Percentiles rank a stretch among this genome's conserved stretches.
phyloP scores from a whole-genome alignment of 208 protist genomes.

The Porcisia hertigi region DNA sequence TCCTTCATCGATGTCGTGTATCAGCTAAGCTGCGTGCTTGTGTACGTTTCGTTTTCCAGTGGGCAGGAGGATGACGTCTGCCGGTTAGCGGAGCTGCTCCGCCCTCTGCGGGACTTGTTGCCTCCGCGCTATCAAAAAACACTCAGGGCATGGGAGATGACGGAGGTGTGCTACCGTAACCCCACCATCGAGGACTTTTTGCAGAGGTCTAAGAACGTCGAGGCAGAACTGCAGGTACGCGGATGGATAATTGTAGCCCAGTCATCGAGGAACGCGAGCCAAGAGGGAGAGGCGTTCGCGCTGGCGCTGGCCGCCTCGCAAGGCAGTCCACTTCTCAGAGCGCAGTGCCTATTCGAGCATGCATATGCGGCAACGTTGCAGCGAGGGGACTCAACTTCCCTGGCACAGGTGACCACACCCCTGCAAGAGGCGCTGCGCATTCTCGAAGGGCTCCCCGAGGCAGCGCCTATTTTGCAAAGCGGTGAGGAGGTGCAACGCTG shows the following conservation, averaged over 20 bases:
- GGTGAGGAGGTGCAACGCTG: background rate
- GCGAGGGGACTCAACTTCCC: constrained; percentile 5
- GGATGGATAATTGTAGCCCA: constrained; percentile 69
- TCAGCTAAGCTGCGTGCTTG: constrained; percentile 23
- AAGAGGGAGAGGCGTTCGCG: constrained; percentile 47
- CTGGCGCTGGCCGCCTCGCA: constrained; percentile 43
- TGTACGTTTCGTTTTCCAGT: constrained; percentile 21
- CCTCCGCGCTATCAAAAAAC: constrained; percentile 56
- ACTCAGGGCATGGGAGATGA: constrained; percentile 55
- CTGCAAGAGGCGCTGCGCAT: constrained; percentile 27
- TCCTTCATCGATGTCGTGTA: constrained; percentile 33
- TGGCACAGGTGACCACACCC: constrained; percentile 12
- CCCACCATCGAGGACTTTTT: constrained; percentile 41
- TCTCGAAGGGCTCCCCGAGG: constrained; percentile 23
- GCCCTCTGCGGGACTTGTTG: constrained; percentile 46
- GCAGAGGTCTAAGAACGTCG: constrained; percentile 42
- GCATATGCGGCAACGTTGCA: constrained; percentile 18
- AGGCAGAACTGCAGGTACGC: constrained; percentile 61
- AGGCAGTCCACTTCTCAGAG: constrained; percentile 38
- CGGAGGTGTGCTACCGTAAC: constrained; percentile 48
- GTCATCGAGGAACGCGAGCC: constrained; percentile 24
- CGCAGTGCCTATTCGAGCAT: constrained; percentile 48
- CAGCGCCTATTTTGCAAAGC: constrained; percentile 13
- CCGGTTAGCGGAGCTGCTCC: constrained; percentile 36
- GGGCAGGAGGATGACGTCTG: constrained; percentile 17